These are phyloP conservation scores for Neocatenulostroma microsporum DNA, from an alignment of 2,329 filamentous ascomycete species.

Conservation along the genomic window DNA sequence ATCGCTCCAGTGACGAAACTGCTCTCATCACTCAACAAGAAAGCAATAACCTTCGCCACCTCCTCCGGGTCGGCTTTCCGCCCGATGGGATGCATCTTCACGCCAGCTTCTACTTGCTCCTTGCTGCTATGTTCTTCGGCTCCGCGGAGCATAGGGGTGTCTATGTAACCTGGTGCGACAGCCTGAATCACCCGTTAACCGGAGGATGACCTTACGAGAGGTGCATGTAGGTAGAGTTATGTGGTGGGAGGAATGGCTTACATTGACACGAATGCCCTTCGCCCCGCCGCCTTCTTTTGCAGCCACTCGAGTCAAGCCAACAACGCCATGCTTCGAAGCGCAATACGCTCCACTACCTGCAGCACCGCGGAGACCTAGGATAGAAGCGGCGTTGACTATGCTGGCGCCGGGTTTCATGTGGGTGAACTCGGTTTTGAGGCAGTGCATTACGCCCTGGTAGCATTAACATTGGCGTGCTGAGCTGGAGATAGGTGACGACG, in stretches of 20 bases:
- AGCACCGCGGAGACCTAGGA: slow-evolving; percentile 37
- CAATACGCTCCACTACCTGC: slow-evolving; percentile 23
- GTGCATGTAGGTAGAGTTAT: too few species aligned
- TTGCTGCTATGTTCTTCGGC: slow-evolving; percentile 21
- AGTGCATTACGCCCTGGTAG: slow-evolving; percentile 46
- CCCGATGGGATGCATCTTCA: slow-evolving; percentile 18
- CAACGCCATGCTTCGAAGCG: slow-evolving; percentile 23
- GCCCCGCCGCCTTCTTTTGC: slow-evolving; percentile 24
- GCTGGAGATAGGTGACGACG: too few species aligned
- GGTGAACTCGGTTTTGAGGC: slow-evolving; percentile 42
- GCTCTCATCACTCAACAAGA: slow-evolving; percentile 40
- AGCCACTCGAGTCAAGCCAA: slow-evolving; percentile 20
- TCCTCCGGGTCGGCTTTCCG: slow-evolving; percentile 19
- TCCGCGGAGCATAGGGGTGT: slow-evolving; percentile 23
- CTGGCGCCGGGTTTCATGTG: slow-evolving; percentile 45
- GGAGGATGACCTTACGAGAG: too few species aligned
- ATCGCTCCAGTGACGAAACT: slow-evolving; percentile 43
- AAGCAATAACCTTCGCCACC: slow-evolving; percentile 34
- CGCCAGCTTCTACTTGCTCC: slow-evolving; percentile 21
- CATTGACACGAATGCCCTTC: slow-evolving; percentile 22
- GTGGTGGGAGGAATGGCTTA: too few species aligned
- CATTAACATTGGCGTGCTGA: too few species aligned
- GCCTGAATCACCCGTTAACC: too few species aligned
- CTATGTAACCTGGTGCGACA: too few species aligned
- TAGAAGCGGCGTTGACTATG: slow-evolving; percentile 41